Base-by-base conservation (phyloP, 257 asterid species). In the Forsythia suspensa region DNA sequence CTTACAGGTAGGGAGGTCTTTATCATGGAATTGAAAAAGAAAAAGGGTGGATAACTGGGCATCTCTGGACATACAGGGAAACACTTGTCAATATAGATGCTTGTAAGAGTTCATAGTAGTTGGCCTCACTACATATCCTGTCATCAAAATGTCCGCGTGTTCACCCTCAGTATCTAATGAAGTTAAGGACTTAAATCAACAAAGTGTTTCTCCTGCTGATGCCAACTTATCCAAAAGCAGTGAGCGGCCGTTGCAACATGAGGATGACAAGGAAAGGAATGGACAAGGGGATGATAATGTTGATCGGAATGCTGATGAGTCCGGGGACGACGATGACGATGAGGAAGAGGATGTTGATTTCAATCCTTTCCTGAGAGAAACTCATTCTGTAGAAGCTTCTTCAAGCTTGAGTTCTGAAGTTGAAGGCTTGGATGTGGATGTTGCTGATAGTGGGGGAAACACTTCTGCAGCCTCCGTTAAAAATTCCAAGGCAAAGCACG, bases 311-410 rank as follows among this genome's bases (percentile, higher is more conserved):
- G 83, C 71, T 72, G 85, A 86, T 20, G 90, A 34, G 7, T 40
- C 13, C 0, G 74, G 82, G 66, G 96, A 87, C 37, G 89, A 84
- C 12, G 51, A 44, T 3, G 55, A 85, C 80, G 98, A 92, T 15
- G 98, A 95, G 86, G 99, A 95, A 43, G 98, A 90, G 84, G 99
- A 95, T 90, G 87, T 85, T 36, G 98, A 93, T 84, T 95, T 93
- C 82, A 91, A 89, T 85, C 98, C 99, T 55, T 89, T 90, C 71
- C 84, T 91, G 6, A 89, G 83, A 82, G 97, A 90, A 80, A 78
- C 88, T 39, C 86, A 83, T 85, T 90, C 93, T 44, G 79, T 69
- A 43, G 99, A 93, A 81, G 98, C 94, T 81, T 90, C 97, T 80
- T 95, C 99, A 44, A 91, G 97, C 87, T 76, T 93, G 87, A 95